Evolutionary conservation across 768 basidiomycete species (phyloP).

Genomic region (Kwoniella dendrophila): DNA sequence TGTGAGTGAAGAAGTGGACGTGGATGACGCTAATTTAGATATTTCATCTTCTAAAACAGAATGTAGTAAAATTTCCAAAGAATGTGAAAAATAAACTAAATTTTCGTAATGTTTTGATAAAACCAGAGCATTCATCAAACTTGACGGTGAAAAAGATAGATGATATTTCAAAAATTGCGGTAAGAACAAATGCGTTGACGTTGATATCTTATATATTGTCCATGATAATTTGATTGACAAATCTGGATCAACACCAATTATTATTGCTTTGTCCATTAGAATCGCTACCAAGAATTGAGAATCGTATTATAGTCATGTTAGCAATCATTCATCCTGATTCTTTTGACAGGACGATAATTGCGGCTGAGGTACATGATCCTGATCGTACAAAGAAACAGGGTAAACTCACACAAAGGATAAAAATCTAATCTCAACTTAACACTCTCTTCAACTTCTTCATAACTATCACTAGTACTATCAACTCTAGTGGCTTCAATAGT

Average conservation of each 20-base stretch:
- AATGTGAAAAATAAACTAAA: constrained; percentile 89
- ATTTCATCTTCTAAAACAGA: constrained; percentile 86
- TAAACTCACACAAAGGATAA: constrained; percentile 79
- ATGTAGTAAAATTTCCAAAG: constrained; percentile 90
- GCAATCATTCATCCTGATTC: too few relatives aligned
- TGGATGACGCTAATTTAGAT: too few relatives aligned
- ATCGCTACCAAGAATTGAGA: constrained; percentile 65
- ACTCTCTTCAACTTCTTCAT: constrained; percentile 79
- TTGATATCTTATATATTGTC: constrained; percentile 86
- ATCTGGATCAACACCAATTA: constrained; percentile 93
- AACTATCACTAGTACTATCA: constrained; percentile 57
- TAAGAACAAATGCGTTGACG: constrained; percentile 74
- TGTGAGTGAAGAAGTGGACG: too few relatives aligned
- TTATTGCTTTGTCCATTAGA: constrained; percentile 98
- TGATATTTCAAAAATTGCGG: constrained; percentile 87
- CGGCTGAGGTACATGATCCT: not conserved
- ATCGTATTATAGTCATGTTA: not conserved
- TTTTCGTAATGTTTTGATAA: constrained; percentile 85
- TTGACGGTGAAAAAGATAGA: constrained; percentile 59
- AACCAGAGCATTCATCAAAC: constrained; percentile 73
- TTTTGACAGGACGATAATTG: not conserved
- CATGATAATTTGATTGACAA: constrained; percentile 76
- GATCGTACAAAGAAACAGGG: not conserved
- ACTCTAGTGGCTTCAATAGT: constrained; percentile 71
- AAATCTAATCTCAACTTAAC: constrained; percentile 90